Base-by-base conservation (phyloP, 2,329 filamentous ascomycete genomes). In the Plectosphaerella sp. region DNA sequence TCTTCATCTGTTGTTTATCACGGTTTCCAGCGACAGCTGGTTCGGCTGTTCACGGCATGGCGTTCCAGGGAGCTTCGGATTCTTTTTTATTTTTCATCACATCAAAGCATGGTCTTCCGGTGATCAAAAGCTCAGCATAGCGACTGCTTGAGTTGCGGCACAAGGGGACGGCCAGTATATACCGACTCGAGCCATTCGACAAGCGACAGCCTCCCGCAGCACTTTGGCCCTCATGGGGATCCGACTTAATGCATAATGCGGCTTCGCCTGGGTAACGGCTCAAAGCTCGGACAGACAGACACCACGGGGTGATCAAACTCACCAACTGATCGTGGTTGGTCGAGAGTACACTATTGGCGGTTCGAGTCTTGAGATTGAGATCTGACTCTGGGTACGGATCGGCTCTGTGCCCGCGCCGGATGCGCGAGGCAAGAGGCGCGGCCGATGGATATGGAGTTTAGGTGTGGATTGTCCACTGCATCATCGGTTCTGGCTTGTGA, bases 221-320 rank as follows among this genome's bases (percentile, higher is more conserved):
- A 24, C 15, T 37, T 24, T 35, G 24, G 48, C 50, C 51, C 41
- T 45, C 47, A 43, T 47, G 51, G 54, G 48, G 54, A 51, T 52
- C 56, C 55, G 25, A 48, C 53, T 51, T 58, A 58, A 58, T 58
- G 56, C 56, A 55, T 58, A 58, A 58, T 58, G 51, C 49, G 49
- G 47, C 53, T 52, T 45, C 42, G 25, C 25, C 18, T 15, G 33
- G 20, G 14, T 10, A 22, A 28, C 45, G 46, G 50, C 43, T 51
- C 45, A 53, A 39, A 51, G 42, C 48, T 35, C 10, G 45, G 36
- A 15, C 33, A 39, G 36, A 39, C 35, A 39, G n/a, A 41, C 12
- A 41, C 16, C n/a, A 43, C 22, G 41, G 41, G 16, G 41, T 12
- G 37, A 39, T 33, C 28, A 18, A 18, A 43, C n/a, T 43, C 10